Base-by-base conservation (phyloP, 2,329 filamentous ascomycete genomes). In the Akanthomyces uredinophilus region DNA sequence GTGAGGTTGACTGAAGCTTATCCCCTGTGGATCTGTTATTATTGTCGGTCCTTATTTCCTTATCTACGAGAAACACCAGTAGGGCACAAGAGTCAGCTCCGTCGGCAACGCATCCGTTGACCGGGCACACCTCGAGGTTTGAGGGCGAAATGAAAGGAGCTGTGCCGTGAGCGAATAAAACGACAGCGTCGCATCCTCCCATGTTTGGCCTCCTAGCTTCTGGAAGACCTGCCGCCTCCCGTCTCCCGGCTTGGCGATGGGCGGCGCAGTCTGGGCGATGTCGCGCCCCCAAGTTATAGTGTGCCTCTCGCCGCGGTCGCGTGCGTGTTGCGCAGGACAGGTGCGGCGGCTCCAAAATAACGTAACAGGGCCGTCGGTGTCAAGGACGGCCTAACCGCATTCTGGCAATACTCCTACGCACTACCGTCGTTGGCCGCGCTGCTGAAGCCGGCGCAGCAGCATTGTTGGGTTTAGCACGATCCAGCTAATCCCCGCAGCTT, bases 181-280 rank as follows among this genome's bases (percentile, higher is more conserved):
- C 24, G 13, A 0, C 8, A 37, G 49, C 24, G 35, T 52, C 37
- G 44, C 57, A 60, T 24, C 32, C 16, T 50, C 35, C 22, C 35
- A 43, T 44, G 4, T 22, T n/a, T 39, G 37, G 37, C 29, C 44
- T 32, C 56, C 32, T 18, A 52, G 14, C 16, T 43, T 59, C 46
- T 43, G 22, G 35, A 22, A n/a, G 14, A 11, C 22, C 29, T 18
- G 16, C 22, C 49, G 27, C 49, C 18, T 52, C 37, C 49, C n/a
- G 57, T 14, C 5, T 46, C 22, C 57, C 47, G 49, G 39, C 57
- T 60, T 59, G 56, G 56, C 56, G 46, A 59, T 59, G 35, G 46
- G 13, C 22, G 47, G 37, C 35, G 54, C 43, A 43, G 27, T 32
- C 39, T 50, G 37, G 37, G 37, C 37, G 14, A 39, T 39, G 37